These are phyloP conservation scores for Yarrowia divulgata DNA, from an alignment of 805 yeast genomes.

Conservation along the genomic window DNA sequence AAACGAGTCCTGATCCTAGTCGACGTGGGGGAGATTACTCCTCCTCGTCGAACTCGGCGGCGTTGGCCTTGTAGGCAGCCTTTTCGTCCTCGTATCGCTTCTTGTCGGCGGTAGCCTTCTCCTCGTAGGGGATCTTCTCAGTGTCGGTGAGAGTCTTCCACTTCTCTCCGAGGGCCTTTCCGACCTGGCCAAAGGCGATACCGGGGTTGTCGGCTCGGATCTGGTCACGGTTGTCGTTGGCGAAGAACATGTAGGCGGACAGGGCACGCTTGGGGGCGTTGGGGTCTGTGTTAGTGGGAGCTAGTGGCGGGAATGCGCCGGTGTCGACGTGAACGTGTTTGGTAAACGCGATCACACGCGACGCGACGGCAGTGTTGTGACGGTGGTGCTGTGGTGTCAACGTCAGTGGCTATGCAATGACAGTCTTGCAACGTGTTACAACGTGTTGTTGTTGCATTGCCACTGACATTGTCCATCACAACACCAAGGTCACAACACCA, in stretches of 20 bases:
- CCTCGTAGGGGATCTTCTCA: conserved; percentile 88
- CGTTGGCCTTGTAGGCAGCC: conserved; percentile 66
- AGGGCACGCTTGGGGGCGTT: conserved; percentile 99
- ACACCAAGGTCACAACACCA: background rate
- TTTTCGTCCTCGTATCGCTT: conserved; percentile 97
- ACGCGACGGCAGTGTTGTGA: too few relatives aligned
- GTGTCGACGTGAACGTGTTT: too few relatives aligned
- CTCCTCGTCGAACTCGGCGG: conserved; percentile 46
- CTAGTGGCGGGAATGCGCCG: too few relatives aligned
- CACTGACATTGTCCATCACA: background rate
- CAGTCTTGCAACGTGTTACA: too few relatives aligned
- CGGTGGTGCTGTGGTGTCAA: background rate
- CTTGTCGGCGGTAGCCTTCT: conserved; percentile 94
- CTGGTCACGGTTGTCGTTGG: conserved; percentile 95
- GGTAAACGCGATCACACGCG: too few relatives aligned
- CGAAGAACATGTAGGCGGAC: conserved; percentile 98
- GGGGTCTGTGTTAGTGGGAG: conserved; percentile 52
- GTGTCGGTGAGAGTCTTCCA: conserved; percentile 91
- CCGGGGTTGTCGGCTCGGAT: conserved; percentile 98
- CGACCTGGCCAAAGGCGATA: conserved; percentile 90
- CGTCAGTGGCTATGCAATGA: too few relatives aligned
- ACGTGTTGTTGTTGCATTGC: background rate
- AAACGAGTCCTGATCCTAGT: conserved; percentile 35
- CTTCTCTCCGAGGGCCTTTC: conserved; percentile 91
- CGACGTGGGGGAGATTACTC: conserved; percentile 43